A percentile compares a stretch with the other conserved stretches of the same genome.
Evolutionary conservation across 208 protist species (phyloP).

Genomic region (Crithidia bombi): DNA sequence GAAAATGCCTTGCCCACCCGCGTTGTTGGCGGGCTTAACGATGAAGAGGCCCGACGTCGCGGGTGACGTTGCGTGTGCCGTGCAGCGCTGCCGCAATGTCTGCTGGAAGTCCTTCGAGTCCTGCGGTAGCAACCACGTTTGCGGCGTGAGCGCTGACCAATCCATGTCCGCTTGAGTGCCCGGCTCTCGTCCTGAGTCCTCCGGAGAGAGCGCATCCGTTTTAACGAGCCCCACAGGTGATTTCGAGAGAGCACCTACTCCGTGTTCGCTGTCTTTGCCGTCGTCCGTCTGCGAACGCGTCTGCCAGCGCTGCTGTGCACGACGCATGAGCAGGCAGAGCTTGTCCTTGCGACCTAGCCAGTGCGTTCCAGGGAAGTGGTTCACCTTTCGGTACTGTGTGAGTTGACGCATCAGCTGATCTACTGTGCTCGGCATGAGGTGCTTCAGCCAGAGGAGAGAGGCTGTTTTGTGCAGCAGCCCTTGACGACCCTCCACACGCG

Average conservation of each 20-base stretch:
- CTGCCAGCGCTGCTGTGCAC: slow-evolving; percentile 31
- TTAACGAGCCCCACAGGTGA: too few relatives aligned
- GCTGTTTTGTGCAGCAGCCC: slow-evolving; percentile 48
- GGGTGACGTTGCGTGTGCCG: not conserved
- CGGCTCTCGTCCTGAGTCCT: not conserved
- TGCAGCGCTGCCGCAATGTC: slow-evolving; percentile 26
- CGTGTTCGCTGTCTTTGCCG: not conserved
- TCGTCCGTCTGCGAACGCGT: not conserved
- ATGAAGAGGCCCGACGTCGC: slow-evolving; percentile 57
- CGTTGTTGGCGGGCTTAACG: slow-evolving; percentile 65
- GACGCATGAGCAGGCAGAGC: slow-evolving; percentile 61
- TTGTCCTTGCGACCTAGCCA: slow-evolving; percentile 83
- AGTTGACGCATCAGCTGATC: slow-evolving; percentile 17
- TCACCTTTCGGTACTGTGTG: slow-evolving; percentile 70
- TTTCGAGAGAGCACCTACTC: not conserved
- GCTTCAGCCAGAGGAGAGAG: slow-evolving; percentile 77
- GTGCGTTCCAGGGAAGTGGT: slow-evolving; percentile 91
- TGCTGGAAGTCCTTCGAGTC: slow-evolving; percentile 38
- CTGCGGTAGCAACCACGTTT: slow-evolving; percentile 57
- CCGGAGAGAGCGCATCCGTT: not conserved
- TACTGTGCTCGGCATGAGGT: slow-evolving; percentile 43
- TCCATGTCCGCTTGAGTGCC: not conserved
- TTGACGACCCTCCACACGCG: slow-evolving; percentile 27
- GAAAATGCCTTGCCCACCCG: slow-evolving; percentile 75
- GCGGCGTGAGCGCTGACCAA: slow-evolving; percentile 15